Percentiles rank a stretch among this genome's conserved stretches.
Evolutionary conservation across 441 rosid genomes (phyloP).

Genomic region (Euphorbia celastroides): DNA sequence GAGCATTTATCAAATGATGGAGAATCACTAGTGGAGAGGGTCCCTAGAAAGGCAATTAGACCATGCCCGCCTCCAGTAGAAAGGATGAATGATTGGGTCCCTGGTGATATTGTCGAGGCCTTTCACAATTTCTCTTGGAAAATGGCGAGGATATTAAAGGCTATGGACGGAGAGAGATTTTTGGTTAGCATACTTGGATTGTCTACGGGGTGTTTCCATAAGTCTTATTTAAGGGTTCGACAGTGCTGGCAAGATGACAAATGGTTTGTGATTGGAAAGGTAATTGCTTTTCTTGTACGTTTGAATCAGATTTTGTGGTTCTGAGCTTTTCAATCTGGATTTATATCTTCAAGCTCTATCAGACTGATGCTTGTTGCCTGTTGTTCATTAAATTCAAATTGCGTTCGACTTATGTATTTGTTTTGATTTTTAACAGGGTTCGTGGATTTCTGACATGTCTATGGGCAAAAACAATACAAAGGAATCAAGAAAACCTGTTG

Average conservation of each 20-base stretch:
- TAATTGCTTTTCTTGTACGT: constrained; percentile 11
- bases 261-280: constrained; percentile 45
- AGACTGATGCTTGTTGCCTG: not conserved
- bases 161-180: constrained; percentile 17
- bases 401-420: not conserved
- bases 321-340: constrained; percentile 2
- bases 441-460: not conserved
- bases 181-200: constrained; percentile 32
- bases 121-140: constrained; percentile 39
- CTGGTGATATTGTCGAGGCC: constrained; percentile 49
- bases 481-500: not conserved
- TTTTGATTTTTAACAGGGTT: constrained; percentile 17
- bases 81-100: constrained; percentile 23
- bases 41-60: constrained; percentile 39
- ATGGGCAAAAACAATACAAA: not conserved
- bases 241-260: constrained; percentile 39
- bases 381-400: not conserved
- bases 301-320: not conserved
- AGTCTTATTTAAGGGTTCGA: constrained; percentile 32
- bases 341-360: not conserved
- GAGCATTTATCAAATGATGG: constrained; percentile 12
- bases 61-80: constrained; percentile 43
- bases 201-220: constrained; percentile 18
- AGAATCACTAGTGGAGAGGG: constrained; percentile 28
- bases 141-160: constrained; percentile 27